These are phyloP conservation scores for Pleurotus sapidus DNA, from an alignment of 768 basidiomycete genomes.

Conservation along the genomic window DNA sequence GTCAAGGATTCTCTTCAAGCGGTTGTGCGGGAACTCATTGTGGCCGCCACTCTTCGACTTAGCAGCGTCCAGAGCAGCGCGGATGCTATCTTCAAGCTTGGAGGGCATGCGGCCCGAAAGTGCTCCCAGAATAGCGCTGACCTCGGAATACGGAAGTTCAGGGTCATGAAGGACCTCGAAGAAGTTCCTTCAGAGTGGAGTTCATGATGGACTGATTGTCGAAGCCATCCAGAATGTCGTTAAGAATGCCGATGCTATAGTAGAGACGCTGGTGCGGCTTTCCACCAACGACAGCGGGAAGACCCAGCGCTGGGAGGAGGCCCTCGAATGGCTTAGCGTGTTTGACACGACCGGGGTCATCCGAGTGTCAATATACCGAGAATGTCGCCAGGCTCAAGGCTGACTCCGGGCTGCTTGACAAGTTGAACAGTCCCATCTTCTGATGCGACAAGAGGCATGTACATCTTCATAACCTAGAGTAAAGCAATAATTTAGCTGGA, in stretches of 20 bases:
- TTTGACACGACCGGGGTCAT: conserved; percentile 94
- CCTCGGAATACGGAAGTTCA: conserved; percentile 87
- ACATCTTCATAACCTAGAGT: conserved; percentile 95
- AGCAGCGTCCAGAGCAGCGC: conserved; percentile 72
- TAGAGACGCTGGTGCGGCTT: conserved; percentile 87
- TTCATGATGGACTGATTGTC: conserved; percentile 94
- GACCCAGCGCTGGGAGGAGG: conserved; percentile 83
- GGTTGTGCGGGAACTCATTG: conserved; percentile 83
- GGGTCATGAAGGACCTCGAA: conserved; percentile 80
- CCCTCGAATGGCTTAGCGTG: conserved; percentile 99
- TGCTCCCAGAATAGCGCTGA: conserved; percentile 77
- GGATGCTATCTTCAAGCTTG: conserved; percentile 86
- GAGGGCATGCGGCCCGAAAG: conserved; percentile 91
- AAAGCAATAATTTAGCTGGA: too few species aligned
- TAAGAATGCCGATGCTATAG: conserved; percentile 70
- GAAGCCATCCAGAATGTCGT: conserved; percentile 93
- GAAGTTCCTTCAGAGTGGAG: conserved; percentile 81
- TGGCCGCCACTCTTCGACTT: conserved; percentile 67
- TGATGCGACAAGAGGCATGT: conserved; percentile 93
- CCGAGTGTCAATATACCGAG: conserved; percentile 95
- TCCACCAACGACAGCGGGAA: conserved; percentile 80
- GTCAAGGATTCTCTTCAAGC: conserved; percentile 84
- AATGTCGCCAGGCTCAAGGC: conserved; percentile 94
- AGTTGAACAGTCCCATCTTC: conserved; percentile 95
- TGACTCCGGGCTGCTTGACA: conserved; percentile 97